phyloP scores from a whole-genome alignment of 768 basidiomycete species.

The Boletus eberwhitei region DNA sequence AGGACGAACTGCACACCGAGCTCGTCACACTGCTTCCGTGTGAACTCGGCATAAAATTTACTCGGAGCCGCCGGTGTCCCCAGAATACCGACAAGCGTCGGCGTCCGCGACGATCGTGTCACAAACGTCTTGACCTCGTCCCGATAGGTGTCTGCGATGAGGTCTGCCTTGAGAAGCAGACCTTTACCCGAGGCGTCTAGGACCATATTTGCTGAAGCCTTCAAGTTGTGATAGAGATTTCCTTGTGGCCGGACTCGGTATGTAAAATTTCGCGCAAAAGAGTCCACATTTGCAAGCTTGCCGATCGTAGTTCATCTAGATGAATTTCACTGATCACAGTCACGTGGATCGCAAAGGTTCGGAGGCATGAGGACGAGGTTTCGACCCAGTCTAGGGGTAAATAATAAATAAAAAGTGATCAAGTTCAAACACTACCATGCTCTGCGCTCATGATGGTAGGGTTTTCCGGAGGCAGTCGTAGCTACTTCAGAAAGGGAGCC shows the following conservation, averaged over 20 bases:
- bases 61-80: constrained; percentile 81
- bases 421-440: background rate
- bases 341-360: constrained; percentile 9
- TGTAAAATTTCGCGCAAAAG: background rate
- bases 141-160: constrained; percentile 67
- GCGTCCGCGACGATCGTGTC: constrained; percentile 37
- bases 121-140: constrained; percentile 60
- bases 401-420: background rate
- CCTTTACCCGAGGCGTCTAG: constrained; percentile 52
- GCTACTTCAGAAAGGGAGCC: background rate
- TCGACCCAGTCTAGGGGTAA: background rate
- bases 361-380: background rate
- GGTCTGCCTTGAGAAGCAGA: constrained; percentile 74
- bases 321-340: background rate
- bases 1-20: constrained; percentile 88
- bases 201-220: background rate
- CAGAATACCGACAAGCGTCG: constrained; percentile 88
- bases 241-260: background rate
- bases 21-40: constrained; percentile 83
- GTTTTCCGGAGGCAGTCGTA: background rate
- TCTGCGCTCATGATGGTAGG: background rate
- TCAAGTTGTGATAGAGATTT: too few species aligned
- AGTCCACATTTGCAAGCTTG: background rate
- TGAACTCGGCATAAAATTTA: constrained; percentile 85
- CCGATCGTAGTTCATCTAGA: background rate